Evolutionary conservation across 169 alveolate genomes (phyloP), one percentile per base, ranked within the genome.

Genomic region (Cardiosporidium cionae): DNA sequence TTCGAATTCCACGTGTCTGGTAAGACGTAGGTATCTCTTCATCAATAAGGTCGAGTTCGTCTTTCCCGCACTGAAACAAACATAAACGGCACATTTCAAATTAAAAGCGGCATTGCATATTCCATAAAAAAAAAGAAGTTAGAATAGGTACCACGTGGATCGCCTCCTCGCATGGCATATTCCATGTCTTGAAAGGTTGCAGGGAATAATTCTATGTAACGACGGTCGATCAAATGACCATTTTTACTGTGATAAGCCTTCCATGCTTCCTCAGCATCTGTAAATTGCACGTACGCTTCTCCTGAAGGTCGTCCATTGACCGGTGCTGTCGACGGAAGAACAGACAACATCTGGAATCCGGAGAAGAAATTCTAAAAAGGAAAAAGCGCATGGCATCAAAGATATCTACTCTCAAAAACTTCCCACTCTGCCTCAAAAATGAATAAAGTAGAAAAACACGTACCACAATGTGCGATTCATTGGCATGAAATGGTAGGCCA

Each of bases 401-500:
- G 1, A 28, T 36, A 9, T 31, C 36, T 0, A 32, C 29, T 32
- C 0, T 22, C 37, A 29, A 67, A 0, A 36, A 34, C 27, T n/a
- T 0, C 23, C 1, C 32, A 34, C 0, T 34, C 3, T 44, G n/a
- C 69, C 16, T n/a, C 16, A 44, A 44, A 44, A 16, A n/a, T 44
- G 58, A 44, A 44, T 16, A 44, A 16, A 16, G n/a, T 16, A n/a
- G n/a, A 16, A 44, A n/a, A n/a, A 32, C 27, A 1, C 84, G 27
- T 32, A 78, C 84, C 80, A 77, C 89, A 54, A 84, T 84, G 32
- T 84, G 85, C 29, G 53, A 53, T 32, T 84, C 89, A 22, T 80
- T 84, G 2, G 86, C 83, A 29, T 78, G 64, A 81, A 76, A 84
- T 23, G 89, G 89, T 75, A 84, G 77, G 25, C 89, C 89, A 52